These are phyloP conservation scores for Mortierella sp. DNA, from an alignment of 371 early-diverging fungal species.

Conservation along the genomic window DNA sequence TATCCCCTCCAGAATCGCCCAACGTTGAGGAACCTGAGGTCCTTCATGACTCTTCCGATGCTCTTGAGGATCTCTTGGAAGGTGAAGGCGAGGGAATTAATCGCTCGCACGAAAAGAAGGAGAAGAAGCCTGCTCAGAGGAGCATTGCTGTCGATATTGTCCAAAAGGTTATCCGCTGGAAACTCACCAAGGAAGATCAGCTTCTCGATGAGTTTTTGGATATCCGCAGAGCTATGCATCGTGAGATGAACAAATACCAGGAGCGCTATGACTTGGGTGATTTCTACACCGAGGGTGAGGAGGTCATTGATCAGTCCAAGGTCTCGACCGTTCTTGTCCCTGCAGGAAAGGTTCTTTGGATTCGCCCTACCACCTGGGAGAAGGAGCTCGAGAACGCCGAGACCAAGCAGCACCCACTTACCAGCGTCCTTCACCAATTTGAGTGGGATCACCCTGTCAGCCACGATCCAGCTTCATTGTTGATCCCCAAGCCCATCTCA, in stretches of 20 bases:
- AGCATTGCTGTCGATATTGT: slow-evolving; percentile 52
- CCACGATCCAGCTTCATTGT: slow-evolving; percentile 15
- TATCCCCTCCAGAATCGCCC: slow-evolving; percentile 14
- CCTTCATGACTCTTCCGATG: slow-evolving; percentile 32
- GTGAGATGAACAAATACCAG: slow-evolving; percentile 38
- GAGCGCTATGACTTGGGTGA: slow-evolving; percentile 10
- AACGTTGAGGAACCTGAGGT: slow-evolving; percentile 24
- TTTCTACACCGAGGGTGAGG: slow-evolving; percentile 4
- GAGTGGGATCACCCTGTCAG: slow-evolving; percentile 51
- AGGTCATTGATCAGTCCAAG: slow-evolving; percentile 14
- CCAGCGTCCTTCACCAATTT: slow-evolving; percentile 42
- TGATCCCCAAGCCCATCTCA: slow-evolving; percentile 27
- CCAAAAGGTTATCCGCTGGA: slow-evolving; percentile 55
- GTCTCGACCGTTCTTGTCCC: slow-evolving; percentile 37
- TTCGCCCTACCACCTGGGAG: slow-evolving; percentile 43
- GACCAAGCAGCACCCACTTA: slow-evolving; percentile 34
- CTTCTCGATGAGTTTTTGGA: slow-evolving; percentile 54
- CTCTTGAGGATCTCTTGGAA: slow-evolving; percentile 35
- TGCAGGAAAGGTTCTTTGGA: slow-evolving; percentile 52
- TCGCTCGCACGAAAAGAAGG: neutral
- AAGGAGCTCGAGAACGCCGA: slow-evolving; percentile 50
- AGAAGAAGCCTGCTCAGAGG: slow-evolving; percentile 12
- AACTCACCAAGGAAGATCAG: slow-evolving; percentile 36
- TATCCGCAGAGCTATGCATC: slow-evolving; percentile 48
- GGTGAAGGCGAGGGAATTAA: slow-evolving; percentile 30